Conservation (phyloP, 2,329 filamentous ascomycete species). For the Thelonectria blattea region DNA sequence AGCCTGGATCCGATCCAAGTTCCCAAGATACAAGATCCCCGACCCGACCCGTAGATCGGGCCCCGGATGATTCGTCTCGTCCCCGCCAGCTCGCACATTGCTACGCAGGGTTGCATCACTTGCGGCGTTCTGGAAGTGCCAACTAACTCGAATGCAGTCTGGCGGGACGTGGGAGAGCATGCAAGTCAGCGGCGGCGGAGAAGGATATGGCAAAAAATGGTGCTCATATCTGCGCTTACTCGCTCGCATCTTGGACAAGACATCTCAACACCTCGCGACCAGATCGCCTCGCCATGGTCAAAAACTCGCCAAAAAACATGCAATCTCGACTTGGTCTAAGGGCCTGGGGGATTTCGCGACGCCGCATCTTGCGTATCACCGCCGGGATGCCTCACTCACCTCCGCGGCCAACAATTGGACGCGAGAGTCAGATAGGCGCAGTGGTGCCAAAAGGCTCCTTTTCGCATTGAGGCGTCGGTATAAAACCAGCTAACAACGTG, state of each 20-base stretch:
- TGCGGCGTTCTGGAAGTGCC: background rate
- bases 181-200: too few relatives aligned
- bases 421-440: background rate
- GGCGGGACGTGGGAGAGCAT: too few relatives aligned
- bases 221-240: background rate
- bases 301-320: background rate
- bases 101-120: background rate
- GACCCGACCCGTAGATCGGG: background rate
- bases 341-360: background rate
- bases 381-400: background rate
- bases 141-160: background rate
- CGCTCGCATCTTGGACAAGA: background rate
- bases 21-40: slow-evolving; percentile 3
- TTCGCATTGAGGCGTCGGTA: slow-evolving; percentile 9
- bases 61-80: background rate
- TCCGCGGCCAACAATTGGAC: background rate
- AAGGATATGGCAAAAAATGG: too few relatives aligned
- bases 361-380: background rate
- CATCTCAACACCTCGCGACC: background rate
- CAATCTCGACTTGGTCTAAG: background rate
- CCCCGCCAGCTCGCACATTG: too few relatives aligned
- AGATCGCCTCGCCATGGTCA: background rate
- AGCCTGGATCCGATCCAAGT: slow-evolving; percentile 1
- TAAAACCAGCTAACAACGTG: slow-evolving; percentile 28
- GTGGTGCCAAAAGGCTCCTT: slow-evolving; percentile 8